These are phyloP conservation scores for Brasenia schreberi DNA, from an alignment of 164 flowering plant genomes.

Conservation along the genomic window DNA sequence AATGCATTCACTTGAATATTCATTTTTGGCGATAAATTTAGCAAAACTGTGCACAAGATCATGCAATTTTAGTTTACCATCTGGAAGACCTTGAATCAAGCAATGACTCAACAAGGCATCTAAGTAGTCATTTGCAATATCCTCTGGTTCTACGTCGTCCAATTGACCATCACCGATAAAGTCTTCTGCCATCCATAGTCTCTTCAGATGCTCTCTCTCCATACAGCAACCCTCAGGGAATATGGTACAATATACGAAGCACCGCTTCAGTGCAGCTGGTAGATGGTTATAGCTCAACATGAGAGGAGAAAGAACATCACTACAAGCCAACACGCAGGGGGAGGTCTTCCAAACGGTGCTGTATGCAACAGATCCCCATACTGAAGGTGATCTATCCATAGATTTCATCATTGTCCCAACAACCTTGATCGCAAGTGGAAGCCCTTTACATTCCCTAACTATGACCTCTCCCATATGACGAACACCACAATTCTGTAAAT, in stretches of 20 bases:
- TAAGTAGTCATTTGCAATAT: slow-evolving; percentile 1
- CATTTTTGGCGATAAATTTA: not conserved
- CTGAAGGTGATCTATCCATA: not conserved
- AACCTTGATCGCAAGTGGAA: slow-evolving; percentile 3
- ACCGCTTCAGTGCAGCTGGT: not conserved
- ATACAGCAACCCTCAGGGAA: slow-evolving; percentile 4
- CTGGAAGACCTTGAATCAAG: slow-evolving; percentile 1
- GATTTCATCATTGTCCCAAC: slow-evolving; percentile 2
- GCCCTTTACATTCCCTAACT: slow-evolving; percentile 3
- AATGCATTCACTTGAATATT: too few species aligned
- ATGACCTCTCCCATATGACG: not conserved
- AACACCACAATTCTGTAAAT: not conserved
- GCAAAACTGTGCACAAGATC: slow-evolving; percentile 5
- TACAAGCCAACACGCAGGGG: not conserved
- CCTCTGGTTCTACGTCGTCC: not conserved
- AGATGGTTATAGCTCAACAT: slow-evolving; percentile 7
- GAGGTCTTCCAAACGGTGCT: slow-evolving; percentile 4
- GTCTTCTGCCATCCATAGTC: slow-evolving; percentile 12
- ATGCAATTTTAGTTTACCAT: slow-evolving; percentile 3
- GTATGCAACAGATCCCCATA: slow-evolving; percentile 4
- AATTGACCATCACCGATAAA: not conserved
- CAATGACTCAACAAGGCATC: slow-evolving; percentile 4
- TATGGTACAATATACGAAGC: slow-evolving; percentile 5
- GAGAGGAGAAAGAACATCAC: not conserved
- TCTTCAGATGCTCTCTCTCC: not conserved